phyloP scores from a whole-genome alignment of 1,139 yeast genomes.

The Nakaseomyces bracarensis region DNA sequence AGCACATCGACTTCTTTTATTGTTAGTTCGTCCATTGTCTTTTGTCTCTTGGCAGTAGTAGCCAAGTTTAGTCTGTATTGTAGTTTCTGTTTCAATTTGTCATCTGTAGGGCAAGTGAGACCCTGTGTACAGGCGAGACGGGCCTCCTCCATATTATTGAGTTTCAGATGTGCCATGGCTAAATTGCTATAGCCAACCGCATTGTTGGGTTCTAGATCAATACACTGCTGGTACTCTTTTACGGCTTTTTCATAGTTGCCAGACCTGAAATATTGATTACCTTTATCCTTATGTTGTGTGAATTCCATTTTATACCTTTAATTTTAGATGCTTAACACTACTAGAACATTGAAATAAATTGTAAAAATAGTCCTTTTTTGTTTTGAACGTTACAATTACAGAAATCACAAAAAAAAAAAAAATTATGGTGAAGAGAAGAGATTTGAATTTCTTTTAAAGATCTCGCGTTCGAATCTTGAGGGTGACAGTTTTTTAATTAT shows the following conservation, averaged over 20 bases:
- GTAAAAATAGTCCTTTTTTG: too few relatives aligned
- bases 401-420: too few relatives aligned
- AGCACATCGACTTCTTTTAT: conserved; percentile 10
- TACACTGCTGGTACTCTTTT: conserved; percentile 56
- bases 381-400: too few relatives aligned
- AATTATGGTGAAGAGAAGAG: too few relatives aligned
- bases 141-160: conserved; percentile 49
- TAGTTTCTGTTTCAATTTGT: conserved; percentile 41
- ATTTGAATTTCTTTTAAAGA: too few relatives aligned
- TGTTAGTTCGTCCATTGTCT: conserved; percentile 1
- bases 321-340: too few relatives aligned
- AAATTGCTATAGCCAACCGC: conserved; percentile 69
- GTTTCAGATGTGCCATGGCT: conserved; percentile 62
- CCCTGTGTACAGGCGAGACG: conserved; percentile 54
- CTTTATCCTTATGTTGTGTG: conserved; percentile 37
- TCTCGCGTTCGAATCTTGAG: too few relatives aligned
- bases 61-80: conserved; percentile 52
- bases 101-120: conserved; percentile 29
- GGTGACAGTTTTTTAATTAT: too few relatives aligned
- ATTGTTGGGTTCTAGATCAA: conserved; percentile 45
- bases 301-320: conserved; percentile 11
- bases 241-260: conserved; percentile 53
- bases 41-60: neutral
- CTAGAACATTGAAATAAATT: too few relatives aligned
- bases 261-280: conserved; percentile 57